Evolutionary conservation across 805 yeast species (phyloP).

Genomic region (Barnettozyma vustinii): DNA sequence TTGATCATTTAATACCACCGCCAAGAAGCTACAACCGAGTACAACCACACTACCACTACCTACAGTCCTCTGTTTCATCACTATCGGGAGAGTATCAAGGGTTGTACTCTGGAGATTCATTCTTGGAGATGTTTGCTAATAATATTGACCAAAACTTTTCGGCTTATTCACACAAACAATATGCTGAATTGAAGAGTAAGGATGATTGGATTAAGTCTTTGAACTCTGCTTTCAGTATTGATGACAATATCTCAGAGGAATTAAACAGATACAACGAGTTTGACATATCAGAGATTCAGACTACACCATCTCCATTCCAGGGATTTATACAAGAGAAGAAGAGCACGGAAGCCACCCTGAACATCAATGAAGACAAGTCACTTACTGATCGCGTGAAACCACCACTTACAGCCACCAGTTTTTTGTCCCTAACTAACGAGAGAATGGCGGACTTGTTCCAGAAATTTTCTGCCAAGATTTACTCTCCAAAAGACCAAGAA

Average conservation of each 20-base stretch:
- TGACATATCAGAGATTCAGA: neutral
- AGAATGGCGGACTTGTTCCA: slow-evolving; percentile 8
- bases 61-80: slow-evolving; percentile 1
- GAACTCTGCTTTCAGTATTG: slow-evolving; percentile 16
- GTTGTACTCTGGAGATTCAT: slow-evolving; percentile 8
- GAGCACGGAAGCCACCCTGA: neutral
- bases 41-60: neutral
- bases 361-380: neutral
- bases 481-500: neutral
- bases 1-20: neutral
- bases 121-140: slow-evolving; percentile 6
- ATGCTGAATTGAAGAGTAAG: slow-evolving; percentile 4
- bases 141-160: slow-evolving; percentile 3
- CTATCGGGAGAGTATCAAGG: neutral
- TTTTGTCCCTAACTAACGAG: slow-evolving; percentile 9
- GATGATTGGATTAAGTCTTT: slow-evolving; percentile 17
- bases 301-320: neutral
- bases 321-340: neutral
- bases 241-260: slow-evolving; percentile 14
- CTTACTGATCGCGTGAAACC: neutral
- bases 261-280: slow-evolving; percentile 7
- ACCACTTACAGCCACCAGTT: slow-evolving; percentile 6
- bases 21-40: neutral
- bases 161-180: slow-evolving; percentile 1
- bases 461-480: slow-evolving; percentile 5